Base-by-base conservation (phyloP, 495 filamentous ascomycete genomes). In the Sordaria brevicollis region DNA sequence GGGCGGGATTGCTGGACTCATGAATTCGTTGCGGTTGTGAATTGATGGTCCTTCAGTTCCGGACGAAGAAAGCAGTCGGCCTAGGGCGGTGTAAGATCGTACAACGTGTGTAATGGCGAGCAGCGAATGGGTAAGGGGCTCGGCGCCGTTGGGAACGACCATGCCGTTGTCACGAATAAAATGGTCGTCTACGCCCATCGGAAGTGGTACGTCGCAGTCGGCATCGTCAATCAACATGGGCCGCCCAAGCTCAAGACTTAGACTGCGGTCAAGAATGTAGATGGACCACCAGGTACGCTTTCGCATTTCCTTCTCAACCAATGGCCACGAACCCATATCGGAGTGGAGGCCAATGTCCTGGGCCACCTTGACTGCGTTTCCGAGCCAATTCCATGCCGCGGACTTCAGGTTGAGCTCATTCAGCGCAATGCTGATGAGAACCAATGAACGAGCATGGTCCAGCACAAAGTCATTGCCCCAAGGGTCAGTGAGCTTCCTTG, bases 201-300 rank as follows among this genome's bases (percentile, higher is more conserved):
- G 94, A 36, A 96, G 85, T 33, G 83, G 83, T 10, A 93, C 89
- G 75, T 97, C 92, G 80, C 93, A 97, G 78, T 99, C 95, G 54
- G 88, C 86, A 72, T 97, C 94, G 73, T 96, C 89, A 74, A 98
- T 97, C 73, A 93, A 81, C 25, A 91, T 86, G 5, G 94, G 93
- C 67, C 90, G 87, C 13, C 94, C 93, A 41, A 93, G 84, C 73
- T 97, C 93, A 49, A 97, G 83, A 4, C 93, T 89, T 11, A 96
- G 81, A 43, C 91, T 81, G 67, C 95, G 88, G 81, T 99, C 95
- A 82, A 93, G 92, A 65, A 90, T 87, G 79, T 97, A 98, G 70
- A 97, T 87, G 36, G 91, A 87, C 95, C 95, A 99, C 95, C 95
- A 99, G 13, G 96, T 88, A 65, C 95, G 86, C 68, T 91, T 86